Evolutionary conservation across 495 filamentous ascomycete genomes (phyloP).

Genomic region (Penicillium silybi): DNA sequence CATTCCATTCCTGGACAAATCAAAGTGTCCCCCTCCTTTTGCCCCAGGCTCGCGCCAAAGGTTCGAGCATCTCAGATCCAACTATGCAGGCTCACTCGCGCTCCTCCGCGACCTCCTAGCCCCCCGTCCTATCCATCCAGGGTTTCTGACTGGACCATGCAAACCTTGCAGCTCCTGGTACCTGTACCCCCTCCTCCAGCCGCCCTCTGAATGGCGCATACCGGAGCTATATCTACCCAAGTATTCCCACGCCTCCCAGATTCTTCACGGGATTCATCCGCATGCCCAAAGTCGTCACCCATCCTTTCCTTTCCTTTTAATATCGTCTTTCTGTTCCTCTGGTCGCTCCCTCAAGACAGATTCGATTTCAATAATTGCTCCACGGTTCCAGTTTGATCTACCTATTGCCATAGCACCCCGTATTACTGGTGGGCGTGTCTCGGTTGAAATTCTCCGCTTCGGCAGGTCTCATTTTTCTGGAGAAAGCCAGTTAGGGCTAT

Average conservation of each 20-base stretch:
- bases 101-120: conserved; percentile 15
- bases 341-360: conserved; percentile 4
- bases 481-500: conserved; percentile 31
- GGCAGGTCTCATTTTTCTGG: conserved; percentile 28
- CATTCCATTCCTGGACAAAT: conserved; percentile 1
- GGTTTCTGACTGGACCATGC: conserved; percentile 14
- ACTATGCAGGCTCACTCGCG: conserved; percentile 23
- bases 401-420: conserved; percentile 18
- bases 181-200: conserved; percentile 5
- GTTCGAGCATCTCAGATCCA: conserved; percentile 28
- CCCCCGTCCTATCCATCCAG: background rate
- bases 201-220: conserved; percentile 24
- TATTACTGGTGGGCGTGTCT: conserved; percentile 19
- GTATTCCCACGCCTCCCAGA: conserved; percentile 24
- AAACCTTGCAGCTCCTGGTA: conserved; percentile 20
- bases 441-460: conserved; percentile 19
- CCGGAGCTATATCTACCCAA: conserved; percentile 31
- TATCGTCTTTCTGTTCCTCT: background rate
- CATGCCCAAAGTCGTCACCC: conserved; percentile 33
- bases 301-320: conserved; percentile 17
- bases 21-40: background rate
- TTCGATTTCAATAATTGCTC: conserved; percentile 5
- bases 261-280: conserved; percentile 40
- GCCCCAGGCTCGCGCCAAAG: conserved; percentile 22
- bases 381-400: conserved; percentile 8